These are phyloP conservation scores for Xylaria sp. DNA, from an alignment of 2,329 filamentous ascomycete genomes.

Conservation along the genomic window DNA sequence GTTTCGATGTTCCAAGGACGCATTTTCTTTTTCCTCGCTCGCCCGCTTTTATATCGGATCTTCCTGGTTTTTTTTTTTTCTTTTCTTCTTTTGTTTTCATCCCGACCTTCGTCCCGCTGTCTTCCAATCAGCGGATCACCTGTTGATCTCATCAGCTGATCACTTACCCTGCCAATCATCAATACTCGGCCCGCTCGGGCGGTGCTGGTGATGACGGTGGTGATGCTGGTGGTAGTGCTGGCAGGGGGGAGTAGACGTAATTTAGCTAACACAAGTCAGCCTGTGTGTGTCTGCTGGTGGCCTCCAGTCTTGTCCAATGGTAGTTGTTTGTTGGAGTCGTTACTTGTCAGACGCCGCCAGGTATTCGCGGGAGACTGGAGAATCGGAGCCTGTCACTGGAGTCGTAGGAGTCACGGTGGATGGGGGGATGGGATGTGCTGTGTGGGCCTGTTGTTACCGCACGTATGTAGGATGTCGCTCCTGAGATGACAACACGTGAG, in stretches of 20 bases:
- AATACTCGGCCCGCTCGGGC: constrained; percentile 13
- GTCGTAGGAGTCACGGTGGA: no score
- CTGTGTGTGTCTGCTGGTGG: neutral
- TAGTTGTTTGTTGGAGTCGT: neutral
- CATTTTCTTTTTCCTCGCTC: neutral
- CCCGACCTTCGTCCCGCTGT: constrained; percentile 1
- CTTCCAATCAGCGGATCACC: constrained; percentile 2
- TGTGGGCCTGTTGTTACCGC: neutral
- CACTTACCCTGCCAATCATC: constrained; percentile 13
- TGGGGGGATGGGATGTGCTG: neutral
- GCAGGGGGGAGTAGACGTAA: constrained; percentile 5
- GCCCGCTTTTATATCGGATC: neutral
- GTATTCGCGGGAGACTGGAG: no score
- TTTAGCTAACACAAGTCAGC: neutral
- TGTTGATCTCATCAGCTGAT: constrained; percentile 4
- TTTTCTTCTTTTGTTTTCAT: neutral
- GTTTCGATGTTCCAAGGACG: neutral
- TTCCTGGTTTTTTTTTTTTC: neutral
- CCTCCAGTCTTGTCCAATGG: neutral
- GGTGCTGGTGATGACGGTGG: neutral
- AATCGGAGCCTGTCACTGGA: no score
- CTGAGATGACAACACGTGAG: constrained; percentile 14
- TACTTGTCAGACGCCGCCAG: neutral
- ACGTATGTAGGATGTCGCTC: neutral
- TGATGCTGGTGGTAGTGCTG: neutral